Conservation (phyloP, 2,329 filamentous ascomycete genomes). For the Orbilia ellipsospora region DNA sequence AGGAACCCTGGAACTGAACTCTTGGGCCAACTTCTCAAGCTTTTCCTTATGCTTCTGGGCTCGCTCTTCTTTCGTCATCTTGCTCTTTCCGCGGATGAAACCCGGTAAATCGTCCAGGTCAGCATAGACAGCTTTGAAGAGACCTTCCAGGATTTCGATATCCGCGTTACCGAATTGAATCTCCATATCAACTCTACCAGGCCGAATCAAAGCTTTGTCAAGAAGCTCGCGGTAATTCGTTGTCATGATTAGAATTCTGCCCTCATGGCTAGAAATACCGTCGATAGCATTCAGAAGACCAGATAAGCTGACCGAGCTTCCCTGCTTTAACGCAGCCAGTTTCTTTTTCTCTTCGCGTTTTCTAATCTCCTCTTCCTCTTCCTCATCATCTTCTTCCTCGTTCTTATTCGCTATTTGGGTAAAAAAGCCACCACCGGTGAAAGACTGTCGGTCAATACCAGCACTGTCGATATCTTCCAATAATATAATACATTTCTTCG, state of each 20-base stretch:
- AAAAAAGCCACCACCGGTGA: slow-evolving; percentile 16
- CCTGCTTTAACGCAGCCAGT: slow-evolving; percentile 23
- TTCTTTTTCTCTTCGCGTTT: slow-evolving; percentile 53
- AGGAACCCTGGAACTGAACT: slow-evolving; percentile 68
- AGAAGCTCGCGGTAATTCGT: slow-evolving; percentile 59
- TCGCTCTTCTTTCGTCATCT: slow-evolving; percentile 61
- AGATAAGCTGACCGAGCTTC: slow-evolving; percentile 69
- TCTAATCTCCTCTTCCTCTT: slow-evolving; percentile 41
- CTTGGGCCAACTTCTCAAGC: slow-evolving; percentile 62
- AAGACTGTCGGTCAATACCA: slow-evolving; percentile 66
- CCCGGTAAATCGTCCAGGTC: slow-evolving; percentile 59
- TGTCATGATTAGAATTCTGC: slow-evolving; percentile 60
- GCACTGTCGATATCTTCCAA: slow-evolving; percentile 77
- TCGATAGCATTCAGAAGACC: slow-evolving; percentile 86
- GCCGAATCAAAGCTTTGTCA: slow-evolving; percentile 59
- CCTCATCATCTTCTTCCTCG: slow-evolving; percentile 51
- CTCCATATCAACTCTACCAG: slow-evolving; percentile 64
- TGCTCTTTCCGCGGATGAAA: slow-evolving; percentile 41
- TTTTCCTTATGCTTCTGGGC: slow-evolving; percentile 64
- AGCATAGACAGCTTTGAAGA: slow-evolving; percentile 71
- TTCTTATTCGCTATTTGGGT: slow-evolving; percentile 32
- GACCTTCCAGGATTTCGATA: slow-evolving; percentile 66
- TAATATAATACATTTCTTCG: slow-evolving; percentile 73
- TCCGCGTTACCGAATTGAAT: slow-evolving; percentile 71
- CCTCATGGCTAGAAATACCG: slow-evolving; percentile 73